These are phyloP conservation scores for Dictyostelium brefeldianum DNA, from an alignment of 78 protist species.

Conservation along the genomic window DNA sequence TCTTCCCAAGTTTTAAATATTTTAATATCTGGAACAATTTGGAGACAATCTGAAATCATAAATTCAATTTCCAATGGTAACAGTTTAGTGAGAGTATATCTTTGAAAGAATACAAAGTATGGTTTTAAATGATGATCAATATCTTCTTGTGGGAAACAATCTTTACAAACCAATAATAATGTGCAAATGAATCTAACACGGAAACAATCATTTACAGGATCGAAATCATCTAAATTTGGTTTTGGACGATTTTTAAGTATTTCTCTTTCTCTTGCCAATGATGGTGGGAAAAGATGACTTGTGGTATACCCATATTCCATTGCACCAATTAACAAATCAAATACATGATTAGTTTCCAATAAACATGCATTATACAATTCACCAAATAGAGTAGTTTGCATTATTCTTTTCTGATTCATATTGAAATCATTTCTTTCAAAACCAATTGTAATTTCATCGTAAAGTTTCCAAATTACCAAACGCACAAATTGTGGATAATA, in stretches of 20 bases:
- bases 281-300: conserved; percentile 38
- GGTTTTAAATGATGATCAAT: conserved; percentile 30
- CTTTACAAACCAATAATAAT: conserved; percentile 43
- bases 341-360: conserved; percentile 32
- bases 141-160: conserved; percentile 51
- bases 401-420: conserved; percentile 77
- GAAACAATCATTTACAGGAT: conserved; percentile 67
- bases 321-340: conserved; percentile 37
- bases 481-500: conserved; percentile 48
- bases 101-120: conserved; percentile 47
- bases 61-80: conserved; percentile 60
- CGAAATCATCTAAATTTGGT: conserved; percentile 63
- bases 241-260: conserved; percentile 11
- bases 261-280: conserved; percentile 26
- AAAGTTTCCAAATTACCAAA: conserved; percentile 30
- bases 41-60: conserved; percentile 57
- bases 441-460: conserved; percentile 67
- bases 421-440: conserved; percentile 69
- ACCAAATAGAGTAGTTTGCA: conserved; percentile 72
- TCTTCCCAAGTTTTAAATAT: conserved; percentile 64
- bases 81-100: conserved; percentile 43
- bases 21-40: conserved; percentile 35
- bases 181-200: conserved; percentile 59
- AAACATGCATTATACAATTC: conserved; percentile 85
- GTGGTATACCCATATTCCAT: conserved; percentile 47